Evolutionary conservation across 179 eudicot genomes (phyloP), one percentile per base, ranked within the genome.

Genomic region (Spinacia oleracea): DNA sequence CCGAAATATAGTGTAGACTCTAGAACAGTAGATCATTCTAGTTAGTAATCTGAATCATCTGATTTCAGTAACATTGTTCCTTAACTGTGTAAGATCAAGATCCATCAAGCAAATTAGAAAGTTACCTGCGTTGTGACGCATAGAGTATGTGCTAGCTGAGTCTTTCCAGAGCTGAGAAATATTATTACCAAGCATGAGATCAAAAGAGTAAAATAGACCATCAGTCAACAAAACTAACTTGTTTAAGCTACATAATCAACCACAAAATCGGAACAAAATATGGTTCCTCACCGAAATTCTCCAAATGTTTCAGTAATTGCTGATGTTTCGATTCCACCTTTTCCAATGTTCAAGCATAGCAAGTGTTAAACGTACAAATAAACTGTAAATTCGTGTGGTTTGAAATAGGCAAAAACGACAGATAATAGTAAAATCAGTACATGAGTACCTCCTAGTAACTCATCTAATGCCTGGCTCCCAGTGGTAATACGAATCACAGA

Each of bases 291-390:
- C 98, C 98, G 84, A 79, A 94, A 94, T 83, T 94, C 98, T 62
- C 97, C 98, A 74, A 94, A 94, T 56, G 98, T 90, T 87, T 94
- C 98, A 23, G 98, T 94, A 35, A 94, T 94, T 55, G 95, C 83
- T 62, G 67, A 65, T 69, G 98, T 94, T 82, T 94, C 98, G 20
- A 94, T 87, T 32, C 98, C 98, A 50, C 97, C 98, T 94, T 77
- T 42, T 7, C 81, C 81, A 66, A 72, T 66, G 45, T 25, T 74
- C 48, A 71, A 46, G 51, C 14, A 79, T 40, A 14, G 20, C 32
- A 43, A 45, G 23, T 27, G 46, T 32, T 8, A 25, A 15, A 50
- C 6, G 5, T 35, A 55, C 7, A 38, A 51, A 75, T 2, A 34
- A 35, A 25, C 32, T 1, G 14, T 48, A 56, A 64, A 72, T 46